These are phyloP conservation scores for Alternaria dauci DNA, from an alignment of 2,329 filamentous ascomycete genomes.

Conservation along the genomic window DNA sequence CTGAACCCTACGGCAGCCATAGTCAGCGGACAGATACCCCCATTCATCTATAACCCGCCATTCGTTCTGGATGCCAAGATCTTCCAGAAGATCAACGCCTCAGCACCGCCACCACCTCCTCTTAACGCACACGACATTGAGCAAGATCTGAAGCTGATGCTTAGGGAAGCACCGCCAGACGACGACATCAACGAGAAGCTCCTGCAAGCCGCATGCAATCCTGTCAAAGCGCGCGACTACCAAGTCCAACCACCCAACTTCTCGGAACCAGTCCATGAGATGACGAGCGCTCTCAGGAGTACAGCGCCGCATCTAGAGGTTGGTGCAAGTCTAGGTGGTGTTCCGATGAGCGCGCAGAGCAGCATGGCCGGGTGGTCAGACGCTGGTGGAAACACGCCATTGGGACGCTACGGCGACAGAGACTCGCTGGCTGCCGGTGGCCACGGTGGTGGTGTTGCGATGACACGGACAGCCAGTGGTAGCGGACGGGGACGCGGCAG, in stretches of 20 bases:
- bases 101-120: constrained; percentile 57
- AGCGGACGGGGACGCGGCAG: constrained; percentile 46
- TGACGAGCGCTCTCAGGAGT: constrained; percentile 41
- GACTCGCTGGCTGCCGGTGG: constrained; percentile 24
- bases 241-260: constrained; percentile 47
- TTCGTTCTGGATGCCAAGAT: constrained; percentile 57
- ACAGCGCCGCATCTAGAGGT: constrained; percentile 47
- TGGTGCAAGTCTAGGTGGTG: constrained; percentile 40
- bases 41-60: constrained; percentile 54
- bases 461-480: constrained; percentile 51
- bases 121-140: constrained; percentile 56
- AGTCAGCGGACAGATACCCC: constrained; percentile 49
- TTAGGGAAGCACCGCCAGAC: constrained; percentile 47
- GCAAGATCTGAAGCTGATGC: constrained; percentile 60
- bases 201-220: constrained; percentile 46
- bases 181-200: constrained; percentile 52
- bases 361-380: constrained; percentile 49
- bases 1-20: constrained; percentile 62
- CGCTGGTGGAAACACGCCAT: constrained; percentile 45
- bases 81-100: constrained; percentile 58
- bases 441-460: constrained; percentile 43
- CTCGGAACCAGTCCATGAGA: constrained; percentile 42
- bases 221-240: constrained; percentile 45
- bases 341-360: constrained; percentile 53
- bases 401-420: constrained; percentile 46